phyloP scores from a whole-genome alignment of 2,329 filamentous ascomycete species.

The Neurospora sp. region DNA sequence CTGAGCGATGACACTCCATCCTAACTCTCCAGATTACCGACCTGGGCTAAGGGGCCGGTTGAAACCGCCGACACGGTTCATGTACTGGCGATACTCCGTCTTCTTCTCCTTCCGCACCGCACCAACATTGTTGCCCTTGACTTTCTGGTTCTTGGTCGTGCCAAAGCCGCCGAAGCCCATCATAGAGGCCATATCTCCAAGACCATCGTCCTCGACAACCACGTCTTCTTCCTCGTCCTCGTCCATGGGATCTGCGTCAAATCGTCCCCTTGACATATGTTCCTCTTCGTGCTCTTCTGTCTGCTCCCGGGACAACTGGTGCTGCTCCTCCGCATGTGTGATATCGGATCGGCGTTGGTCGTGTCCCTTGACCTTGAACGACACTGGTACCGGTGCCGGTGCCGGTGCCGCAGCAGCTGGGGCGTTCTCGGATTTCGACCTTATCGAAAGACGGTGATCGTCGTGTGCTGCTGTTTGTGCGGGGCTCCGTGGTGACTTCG shows the following conservation, averaged over 20 bases:
- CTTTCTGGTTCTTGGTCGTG: conserved; percentile 79
- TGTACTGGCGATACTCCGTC: conserved; percentile 93
- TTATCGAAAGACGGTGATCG: conserved; percentile 11
- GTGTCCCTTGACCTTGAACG: conserved; percentile 18
- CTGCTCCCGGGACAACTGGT: not conserved
- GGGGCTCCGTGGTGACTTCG: not conserved
- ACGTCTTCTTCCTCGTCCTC: conserved; percentile 39
- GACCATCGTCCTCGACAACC: conserved; percentile 53
- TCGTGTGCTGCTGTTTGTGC: not conserved
- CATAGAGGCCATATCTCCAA: conserved; percentile 67
- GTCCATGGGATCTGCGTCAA: conserved; percentile 21
- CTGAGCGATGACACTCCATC: not conserved
- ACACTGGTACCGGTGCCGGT: conserved; percentile 12
- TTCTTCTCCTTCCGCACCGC: conserved; percentile 86
- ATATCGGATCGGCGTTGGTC: conserved; percentile 7
- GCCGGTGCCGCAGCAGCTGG: not conserved
- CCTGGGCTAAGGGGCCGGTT: conserved; percentile 63
- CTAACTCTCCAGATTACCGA: conserved; percentile 19
- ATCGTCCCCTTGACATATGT: conserved; percentile 12
- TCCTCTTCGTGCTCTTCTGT: conserved; percentile 9
- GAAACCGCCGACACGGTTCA: conserved; percentile 77
- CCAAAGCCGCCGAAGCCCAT: conserved; percentile 88
- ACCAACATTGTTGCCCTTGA: conserved; percentile 77
- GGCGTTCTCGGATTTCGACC: conserved; percentile 9
- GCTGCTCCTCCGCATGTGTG: conserved; percentile 11